Base-by-base conservation (phyloP, 176 grass and related monocot species). In the Urochloa ruziziensis region DNA sequence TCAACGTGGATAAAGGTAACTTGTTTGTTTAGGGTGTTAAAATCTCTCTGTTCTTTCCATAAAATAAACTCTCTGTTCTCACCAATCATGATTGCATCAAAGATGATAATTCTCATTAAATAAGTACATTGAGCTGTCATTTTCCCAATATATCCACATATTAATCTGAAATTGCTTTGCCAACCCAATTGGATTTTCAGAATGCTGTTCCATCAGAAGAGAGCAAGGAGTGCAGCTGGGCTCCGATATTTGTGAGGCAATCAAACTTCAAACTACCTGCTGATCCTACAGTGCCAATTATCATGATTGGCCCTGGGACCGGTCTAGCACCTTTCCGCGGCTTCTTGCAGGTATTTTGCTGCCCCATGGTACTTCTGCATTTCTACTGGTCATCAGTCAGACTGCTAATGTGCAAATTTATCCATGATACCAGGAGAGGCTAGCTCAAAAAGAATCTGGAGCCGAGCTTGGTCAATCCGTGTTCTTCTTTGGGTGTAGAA, bases 401-500 rank as follows among this genome's bases (percentile, higher is more conserved):
- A 37, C 88, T 59, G 33, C 63, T 85, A 77, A 82, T 19, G 5
- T 77, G 68, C 19, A 71, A 80, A 62, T 68, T 70, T 23, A 73
- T 65, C 74, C 40, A 2, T 63, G 62, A 76, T 85, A 49, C 71
- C 90, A 97, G 95, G 95, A 97, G 70, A 90, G 95, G 84, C 42
- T 94, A 59, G 84, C 86, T 66, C 77, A 88, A 59, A 94, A 90
- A 74, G 88, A 94, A 68, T 83, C 78, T 75, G 90, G 92, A 83
- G 35, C 62, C 15, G 82, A 94, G 84, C 90, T 97, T 52, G 95
- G 95, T 42, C 88, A n/a, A 33, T 80, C 92, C 0, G 52, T 94
- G 70, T 88, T 97, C 74, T 97, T 94, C 92, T 97, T 97, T 88
- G 95, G 95, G 46, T 97, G 95, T 82, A 94, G 95, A 84, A 94